Evolutionary conservation across 164 flowering plant genomes (phyloP).

Genomic region (Vitis amurensis): DNA sequence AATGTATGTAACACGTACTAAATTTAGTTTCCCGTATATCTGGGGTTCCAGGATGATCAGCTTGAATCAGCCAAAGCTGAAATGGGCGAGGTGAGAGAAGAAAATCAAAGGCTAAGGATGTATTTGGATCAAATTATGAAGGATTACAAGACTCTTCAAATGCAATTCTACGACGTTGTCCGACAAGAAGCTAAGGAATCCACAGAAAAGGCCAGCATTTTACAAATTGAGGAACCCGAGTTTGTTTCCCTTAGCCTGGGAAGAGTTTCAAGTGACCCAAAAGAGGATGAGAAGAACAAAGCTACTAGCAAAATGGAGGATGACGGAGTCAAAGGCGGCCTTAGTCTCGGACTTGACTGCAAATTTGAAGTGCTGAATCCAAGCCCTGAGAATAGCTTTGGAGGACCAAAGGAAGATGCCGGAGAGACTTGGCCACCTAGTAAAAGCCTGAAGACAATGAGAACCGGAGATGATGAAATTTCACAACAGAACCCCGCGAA

Average conservation of each 20-base stretch:
- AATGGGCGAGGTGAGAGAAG: conserved; percentile 65
- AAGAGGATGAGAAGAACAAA: conserved; percentile 21
- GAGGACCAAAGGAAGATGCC: conserved; percentile 31
- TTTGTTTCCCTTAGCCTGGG: conserved; percentile 58
- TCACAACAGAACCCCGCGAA: conserved; percentile 43
- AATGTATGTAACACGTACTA: too few relatives aligned
- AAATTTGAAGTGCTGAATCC: conserved; percentile 23
- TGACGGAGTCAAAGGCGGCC: conserved; percentile 16
- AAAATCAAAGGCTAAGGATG: conserved; percentile 51
- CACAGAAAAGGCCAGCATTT: background rate
- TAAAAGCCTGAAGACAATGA: conserved; percentile 27
- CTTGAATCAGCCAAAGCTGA: conserved; percentile 50
- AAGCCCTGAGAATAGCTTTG: conserved; percentile 33
- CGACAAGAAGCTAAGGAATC: conserved; percentile 28
- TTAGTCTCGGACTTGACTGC: conserved; percentile 43
- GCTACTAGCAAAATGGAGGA: background rate
- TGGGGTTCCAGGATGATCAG: conserved; percentile 30
- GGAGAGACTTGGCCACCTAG: conserved; percentile 34
- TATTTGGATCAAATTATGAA: conserved; percentile 36
- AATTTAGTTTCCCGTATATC: background rate
- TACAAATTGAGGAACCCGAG: conserved; percentile 28
- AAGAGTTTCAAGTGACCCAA: conserved; percentile 25
- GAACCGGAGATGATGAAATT: conserved; percentile 40
- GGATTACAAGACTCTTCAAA: conserved; percentile 49
- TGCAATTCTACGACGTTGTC: conserved; percentile 33